phyloP scores from a whole-genome alignment of 179 eudicot species.

The Drosera spatulata region DNA sequence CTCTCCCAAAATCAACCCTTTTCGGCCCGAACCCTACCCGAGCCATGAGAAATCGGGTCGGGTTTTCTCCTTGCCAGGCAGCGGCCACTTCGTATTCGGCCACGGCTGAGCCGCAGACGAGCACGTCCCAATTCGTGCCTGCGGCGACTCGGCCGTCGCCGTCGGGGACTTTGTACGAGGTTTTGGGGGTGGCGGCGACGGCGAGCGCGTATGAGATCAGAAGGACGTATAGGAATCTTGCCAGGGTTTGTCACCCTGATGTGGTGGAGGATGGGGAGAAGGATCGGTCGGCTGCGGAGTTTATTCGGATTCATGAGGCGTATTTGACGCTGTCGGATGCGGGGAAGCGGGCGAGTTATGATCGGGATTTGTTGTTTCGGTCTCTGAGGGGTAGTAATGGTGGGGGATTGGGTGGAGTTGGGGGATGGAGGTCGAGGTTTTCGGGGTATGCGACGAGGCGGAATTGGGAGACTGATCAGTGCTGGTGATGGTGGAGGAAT shows the following conservation, averaged over 20 bases:
- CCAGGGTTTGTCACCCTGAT: conserved; percentile 5
- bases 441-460: not conserved
- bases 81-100: too few species aligned
- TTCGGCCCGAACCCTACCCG: too few species aligned
- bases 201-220: not conserved
- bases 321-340: conserved; percentile 1
- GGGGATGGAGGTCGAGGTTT: not conserved
- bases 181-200: not conserved
- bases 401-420: too few species aligned
- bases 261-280: not conserved
- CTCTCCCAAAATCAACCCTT: too few species aligned
- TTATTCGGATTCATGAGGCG: conserved; percentile 1
- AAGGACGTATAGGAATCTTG: not conserved
- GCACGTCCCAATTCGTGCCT: not conserved
- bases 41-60: too few species aligned
- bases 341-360: conserved; percentile 1
- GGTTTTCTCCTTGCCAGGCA: too few species aligned
- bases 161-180: not conserved
- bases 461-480: conserved; percentile 7
- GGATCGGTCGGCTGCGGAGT: not conserved
- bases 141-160: not conserved
- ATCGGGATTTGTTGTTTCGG: not conserved
- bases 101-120: too few species aligned
- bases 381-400: too few species aligned
- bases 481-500: not conserved